Conservation (phyloP, 192 early-diverging fungal genomes). For the Backusella tarrabulga region DNA sequence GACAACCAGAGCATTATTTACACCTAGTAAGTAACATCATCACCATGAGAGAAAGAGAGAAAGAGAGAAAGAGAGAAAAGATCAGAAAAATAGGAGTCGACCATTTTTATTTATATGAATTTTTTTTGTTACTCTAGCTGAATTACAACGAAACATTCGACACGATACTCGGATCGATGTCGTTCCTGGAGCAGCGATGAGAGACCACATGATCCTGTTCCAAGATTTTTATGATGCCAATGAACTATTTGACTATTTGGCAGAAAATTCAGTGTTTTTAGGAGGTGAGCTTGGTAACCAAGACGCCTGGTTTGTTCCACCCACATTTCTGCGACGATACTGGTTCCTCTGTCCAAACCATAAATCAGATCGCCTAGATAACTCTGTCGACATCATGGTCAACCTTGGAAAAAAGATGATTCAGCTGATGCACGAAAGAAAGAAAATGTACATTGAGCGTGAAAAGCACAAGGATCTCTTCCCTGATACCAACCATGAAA, state of each 20-base stretch:
- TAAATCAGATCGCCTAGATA: slow-evolving; percentile 21
- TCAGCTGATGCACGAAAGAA: slow-evolving; percentile 16
- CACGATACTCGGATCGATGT: slow-evolving; percentile 32
- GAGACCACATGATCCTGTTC: slow-evolving; percentile 35
- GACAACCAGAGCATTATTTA: slow-evolving; percentile 12
- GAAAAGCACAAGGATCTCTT: slow-evolving; percentile 19
- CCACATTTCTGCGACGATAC: slow-evolving; percentile 24
- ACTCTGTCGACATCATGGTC: slow-evolving; percentile 20
- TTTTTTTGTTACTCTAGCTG: slow-evolving; percentile 19
- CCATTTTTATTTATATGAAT: background rate
- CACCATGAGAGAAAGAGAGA: background rate
- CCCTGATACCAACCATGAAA: slow-evolving; percentile 1
- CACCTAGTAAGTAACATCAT: slow-evolving; percentile 19
- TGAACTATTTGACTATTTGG: slow-evolving; percentile 21
- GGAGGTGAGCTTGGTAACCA: slow-evolving; percentile 30
- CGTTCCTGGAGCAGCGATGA: slow-evolving; percentile 30
- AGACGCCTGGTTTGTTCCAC: slow-evolving; percentile 31
- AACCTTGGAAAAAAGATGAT: slow-evolving; percentile 17
- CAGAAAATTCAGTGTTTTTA: slow-evolving; percentile 19
- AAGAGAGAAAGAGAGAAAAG: too few relatives aligned
- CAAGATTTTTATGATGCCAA: slow-evolving; percentile 33
- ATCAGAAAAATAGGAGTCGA: too few relatives aligned
- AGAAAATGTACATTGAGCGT: slow-evolving; percentile 32
- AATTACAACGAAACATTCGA: slow-evolving; percentile 30
- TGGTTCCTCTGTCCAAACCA: slow-evolving; percentile 35